A percentile compares a stretch with the other conserved stretches of the same genome.
These are phyloP conservation scores for Neophaeococcomyces aloes DNA, from an alignment of 2,329 filamentous ascomycete species.

Conservation along the genomic window DNA sequence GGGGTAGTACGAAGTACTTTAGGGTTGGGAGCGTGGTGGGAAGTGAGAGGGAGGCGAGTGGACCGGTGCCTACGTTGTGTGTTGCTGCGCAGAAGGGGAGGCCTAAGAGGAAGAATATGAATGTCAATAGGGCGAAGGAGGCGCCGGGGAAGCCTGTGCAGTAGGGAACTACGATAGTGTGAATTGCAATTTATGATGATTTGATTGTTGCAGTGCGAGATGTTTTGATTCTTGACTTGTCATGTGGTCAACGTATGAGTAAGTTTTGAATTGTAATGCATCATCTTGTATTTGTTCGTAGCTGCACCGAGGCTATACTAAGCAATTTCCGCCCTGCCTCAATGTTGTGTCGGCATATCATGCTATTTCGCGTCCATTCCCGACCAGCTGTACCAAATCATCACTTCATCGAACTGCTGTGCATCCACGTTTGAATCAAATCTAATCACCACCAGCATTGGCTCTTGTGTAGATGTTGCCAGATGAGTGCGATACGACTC, in stretches of 20 bases:
- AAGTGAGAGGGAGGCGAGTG: conserved; percentile 23
- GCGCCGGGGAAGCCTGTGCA: conserved; percentile 21
- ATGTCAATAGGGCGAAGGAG: conserved; percentile 14
- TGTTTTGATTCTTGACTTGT: background rate
- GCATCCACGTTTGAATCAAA: background rate
- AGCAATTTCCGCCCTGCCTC: conserved; percentile 2
- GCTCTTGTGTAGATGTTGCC: conserved; percentile 80
- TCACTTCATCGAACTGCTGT: conserved; percentile 1
- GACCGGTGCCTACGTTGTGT: conserved; percentile 57
- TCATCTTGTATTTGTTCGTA: background rate
- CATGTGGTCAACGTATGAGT: background rate
- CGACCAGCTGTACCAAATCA: conserved; percentile 1
- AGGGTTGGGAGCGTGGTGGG: conserved; percentile 63
- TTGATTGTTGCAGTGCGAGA: background rate
- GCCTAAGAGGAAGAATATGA: conserved; percentile 39
- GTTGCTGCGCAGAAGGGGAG: conserved; percentile 56
- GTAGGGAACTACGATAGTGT: background rate
- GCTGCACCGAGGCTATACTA: background rate
- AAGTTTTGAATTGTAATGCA: background rate
- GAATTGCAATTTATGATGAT: background rate
- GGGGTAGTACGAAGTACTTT: conserved; percentile 67
- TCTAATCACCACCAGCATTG: conserved; percentile 21
- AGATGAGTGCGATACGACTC: conserved; percentile 91
- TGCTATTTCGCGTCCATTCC: background rate
- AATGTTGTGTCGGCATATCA: conserved; percentile 1